These are phyloP conservation scores for Phytophthora niederhauseri DNA, from an alignment of 352 stramenopile genomes.

Conservation along the genomic window DNA sequence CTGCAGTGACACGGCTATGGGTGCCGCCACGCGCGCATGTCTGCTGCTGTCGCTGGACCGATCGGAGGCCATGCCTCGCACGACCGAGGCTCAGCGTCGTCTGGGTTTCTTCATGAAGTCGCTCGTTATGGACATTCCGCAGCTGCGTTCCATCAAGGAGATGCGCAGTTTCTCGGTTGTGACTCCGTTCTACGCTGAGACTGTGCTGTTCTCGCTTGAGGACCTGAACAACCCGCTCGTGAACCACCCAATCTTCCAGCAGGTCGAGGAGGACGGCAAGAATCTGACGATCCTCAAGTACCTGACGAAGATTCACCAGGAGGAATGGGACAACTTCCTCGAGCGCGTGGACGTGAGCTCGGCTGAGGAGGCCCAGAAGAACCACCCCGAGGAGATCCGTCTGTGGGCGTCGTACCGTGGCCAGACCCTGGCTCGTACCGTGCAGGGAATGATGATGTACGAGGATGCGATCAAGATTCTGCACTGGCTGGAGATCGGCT, in stretches of 20 bases:
- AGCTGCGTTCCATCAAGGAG: slow-evolving; percentile 81
- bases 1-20: slow-evolving; percentile 75
- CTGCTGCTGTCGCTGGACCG: slow-evolving; percentile 70
- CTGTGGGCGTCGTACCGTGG: slow-evolving; percentile 84
- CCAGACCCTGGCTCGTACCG: slow-evolving; percentile 78
- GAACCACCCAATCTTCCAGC: slow-evolving; percentile 87
- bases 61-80: slow-evolving; percentile 71
- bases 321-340: slow-evolving; percentile 88
- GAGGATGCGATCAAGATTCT: slow-evolving; percentile 89
- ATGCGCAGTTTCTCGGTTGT: slow-evolving; percentile 88
- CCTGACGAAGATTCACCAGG: slow-evolving; percentile 82
- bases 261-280: slow-evolving; percentile 84
- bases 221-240: slow-evolving; percentile 83
- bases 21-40: slow-evolving; percentile 67
- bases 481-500: slow-evolving; percentile 87
- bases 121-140: slow-evolving; percentile 85
- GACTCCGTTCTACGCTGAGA: slow-evolving; percentile 86
- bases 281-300: slow-evolving; percentile 90
- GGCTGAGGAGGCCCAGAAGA: slow-evolving; percentile 71
- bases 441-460: slow-evolving; percentile 90
- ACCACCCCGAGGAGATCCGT: slow-evolving; percentile 77
- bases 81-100: slow-evolving; percentile 67
- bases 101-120: slow-evolving; percentile 90
- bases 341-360: slow-evolving; percentile 80
- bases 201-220: slow-evolving; percentile 78